Conservation (phyloP, 2,329 filamentous ascomycete species). For the Nannizziopsis arthrosporioides region DNA sequence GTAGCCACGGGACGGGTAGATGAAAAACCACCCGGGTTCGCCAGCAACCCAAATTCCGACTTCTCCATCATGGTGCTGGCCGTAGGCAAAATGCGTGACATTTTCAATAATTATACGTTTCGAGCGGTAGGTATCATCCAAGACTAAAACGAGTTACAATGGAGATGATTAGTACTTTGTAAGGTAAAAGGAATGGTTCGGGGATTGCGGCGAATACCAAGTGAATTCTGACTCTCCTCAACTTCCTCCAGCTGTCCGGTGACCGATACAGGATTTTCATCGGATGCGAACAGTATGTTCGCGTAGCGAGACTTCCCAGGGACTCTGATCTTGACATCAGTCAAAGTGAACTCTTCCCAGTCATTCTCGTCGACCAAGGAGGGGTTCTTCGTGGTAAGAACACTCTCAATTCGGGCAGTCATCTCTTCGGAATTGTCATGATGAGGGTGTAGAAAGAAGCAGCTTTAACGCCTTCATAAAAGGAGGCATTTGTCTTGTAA, state of each 20-base stretch:
- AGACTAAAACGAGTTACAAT: conserved; percentile 24
- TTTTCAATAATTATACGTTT: conserved; percentile 39
- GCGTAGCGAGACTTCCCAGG: conserved; percentile 40
- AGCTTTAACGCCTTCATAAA: conserved; percentile 1
- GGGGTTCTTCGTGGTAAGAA: conserved; percentile 35
- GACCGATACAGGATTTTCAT: conserved; percentile 44
- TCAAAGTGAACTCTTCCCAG: conserved; percentile 49
- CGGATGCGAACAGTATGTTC: conserved; percentile 45
- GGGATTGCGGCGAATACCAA: conserved; percentile 24
- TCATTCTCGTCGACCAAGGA: conserved; percentile 41
- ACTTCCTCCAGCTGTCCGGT: conserved; percentile 40
- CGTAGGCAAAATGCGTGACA: conserved; percentile 40
- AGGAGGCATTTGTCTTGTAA: conserved; percentile 7
- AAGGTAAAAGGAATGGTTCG: not conserved
- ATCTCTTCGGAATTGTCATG: conserved; percentile 31
- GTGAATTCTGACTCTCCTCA: conserved; percentile 33
- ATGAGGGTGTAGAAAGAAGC: conserved; percentile 15
- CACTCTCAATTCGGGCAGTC: conserved; percentile 36
- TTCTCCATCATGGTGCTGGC: conserved; percentile 44
- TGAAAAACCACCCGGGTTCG: conserved; percentile 50
- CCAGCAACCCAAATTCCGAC: conserved; percentile 51
- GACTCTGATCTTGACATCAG: conserved; percentile 42
- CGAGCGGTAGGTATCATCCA: conserved; percentile 29
- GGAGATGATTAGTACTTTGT: not conserved
- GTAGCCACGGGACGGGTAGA: conserved; percentile 45